Conservation (phyloP, 805 yeast genomes). For the Schwanniomyces pseudopolymorphus region DNA sequence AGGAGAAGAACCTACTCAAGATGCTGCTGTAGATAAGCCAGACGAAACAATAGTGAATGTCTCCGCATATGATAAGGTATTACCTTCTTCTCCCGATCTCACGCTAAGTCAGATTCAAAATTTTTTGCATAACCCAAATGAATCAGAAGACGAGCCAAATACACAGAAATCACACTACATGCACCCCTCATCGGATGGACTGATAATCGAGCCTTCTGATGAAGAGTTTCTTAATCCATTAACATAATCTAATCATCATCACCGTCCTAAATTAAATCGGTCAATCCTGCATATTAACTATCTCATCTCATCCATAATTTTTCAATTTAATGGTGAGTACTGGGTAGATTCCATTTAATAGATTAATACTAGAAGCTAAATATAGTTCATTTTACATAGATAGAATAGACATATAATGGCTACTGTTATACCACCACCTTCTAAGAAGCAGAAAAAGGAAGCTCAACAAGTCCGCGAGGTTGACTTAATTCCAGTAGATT, state of each 20-base stretch:
- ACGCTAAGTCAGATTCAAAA: constrained; percentile 8
- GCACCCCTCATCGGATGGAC: constrained; percentile 4
- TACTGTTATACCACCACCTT: constrained; percentile 89
- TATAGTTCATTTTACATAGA: not conserved
- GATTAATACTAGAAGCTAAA: not conserved
- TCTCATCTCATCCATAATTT: not conserved
- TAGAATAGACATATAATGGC: constrained; percentile 56
- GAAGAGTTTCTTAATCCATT: constrained; percentile 27
- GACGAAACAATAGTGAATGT: not conserved
- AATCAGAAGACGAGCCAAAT: not conserved
- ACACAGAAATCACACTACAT: not conserved
- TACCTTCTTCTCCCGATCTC: constrained; percentile 17
- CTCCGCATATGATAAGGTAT: not conserved
- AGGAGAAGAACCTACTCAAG: too few relatives aligned
- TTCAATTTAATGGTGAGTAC: not conserved
- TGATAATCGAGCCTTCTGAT: constrained; percentile 34
- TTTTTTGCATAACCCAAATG: constrained; percentile 4
- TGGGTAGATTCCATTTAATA: constrained; percentile 6
- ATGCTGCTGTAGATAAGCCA: too few relatives aligned
- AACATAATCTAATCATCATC: not conserved
- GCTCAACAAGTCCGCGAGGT: constrained; percentile 82
- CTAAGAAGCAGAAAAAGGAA: constrained; percentile 80
- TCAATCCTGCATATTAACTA: constrained; percentile 2
- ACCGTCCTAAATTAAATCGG: not conserved
- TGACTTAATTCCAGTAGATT: constrained; percentile 67